phyloP scores from a whole-genome alignment of 768 basidiomycete genomes.

The Amanita brunnescens region DNA sequence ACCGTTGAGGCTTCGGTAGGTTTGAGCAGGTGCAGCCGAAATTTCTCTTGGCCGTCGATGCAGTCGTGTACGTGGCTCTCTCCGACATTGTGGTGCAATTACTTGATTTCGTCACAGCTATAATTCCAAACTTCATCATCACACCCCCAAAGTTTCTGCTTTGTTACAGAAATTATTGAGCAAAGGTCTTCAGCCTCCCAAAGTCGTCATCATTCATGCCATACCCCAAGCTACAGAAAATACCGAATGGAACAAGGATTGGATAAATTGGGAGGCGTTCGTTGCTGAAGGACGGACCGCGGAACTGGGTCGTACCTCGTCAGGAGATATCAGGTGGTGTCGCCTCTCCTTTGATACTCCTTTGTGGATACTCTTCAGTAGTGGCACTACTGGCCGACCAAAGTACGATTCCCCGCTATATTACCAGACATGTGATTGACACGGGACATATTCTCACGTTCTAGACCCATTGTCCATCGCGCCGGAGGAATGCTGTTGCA shows the following conservation, averaged over 20 bases:
- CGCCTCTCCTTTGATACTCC: slow-evolving; percentile 63
- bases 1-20: slow-evolving; percentile 21
- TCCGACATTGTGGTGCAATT: slow-evolving; percentile 4
- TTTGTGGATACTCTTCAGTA: slow-evolving; percentile 83
- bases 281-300: slow-evolving; percentile 34
- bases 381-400: slow-evolving; percentile 71
- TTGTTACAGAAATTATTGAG: slow-evolving; percentile 44
- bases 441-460: slow-evolving; percentile 8
- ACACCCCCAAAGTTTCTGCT: slow-evolving; percentile 52
- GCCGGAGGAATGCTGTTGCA: slow-evolving; percentile 74
- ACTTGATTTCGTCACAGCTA: slow-evolving; percentile 41
- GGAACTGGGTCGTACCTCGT: slow-evolving; percentile 37
- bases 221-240: slow-evolving; percentile 25
- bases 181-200: slow-evolving; percentile 28
- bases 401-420: slow-evolving; percentile 31
- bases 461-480: slow-evolving; percentile 70
- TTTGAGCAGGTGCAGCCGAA: slow-evolving; percentile 75
- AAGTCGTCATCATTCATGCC: slow-evolving; percentile 51
- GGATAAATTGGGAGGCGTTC: slow-evolving; percentile 50
- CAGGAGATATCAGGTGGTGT: slow-evolving; percentile 57
- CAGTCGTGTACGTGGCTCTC: slow-evolving; percentile 45
- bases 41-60: slow-evolving; percentile 65
- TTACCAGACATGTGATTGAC: slow-evolving; percentile 6
- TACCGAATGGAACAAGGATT: slow-evolving; percentile 34
- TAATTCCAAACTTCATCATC: slow-evolving; percentile 61